Base-by-base conservation (phyloP, 768 basidiomycete species). In the Boletales sp. region DNA sequence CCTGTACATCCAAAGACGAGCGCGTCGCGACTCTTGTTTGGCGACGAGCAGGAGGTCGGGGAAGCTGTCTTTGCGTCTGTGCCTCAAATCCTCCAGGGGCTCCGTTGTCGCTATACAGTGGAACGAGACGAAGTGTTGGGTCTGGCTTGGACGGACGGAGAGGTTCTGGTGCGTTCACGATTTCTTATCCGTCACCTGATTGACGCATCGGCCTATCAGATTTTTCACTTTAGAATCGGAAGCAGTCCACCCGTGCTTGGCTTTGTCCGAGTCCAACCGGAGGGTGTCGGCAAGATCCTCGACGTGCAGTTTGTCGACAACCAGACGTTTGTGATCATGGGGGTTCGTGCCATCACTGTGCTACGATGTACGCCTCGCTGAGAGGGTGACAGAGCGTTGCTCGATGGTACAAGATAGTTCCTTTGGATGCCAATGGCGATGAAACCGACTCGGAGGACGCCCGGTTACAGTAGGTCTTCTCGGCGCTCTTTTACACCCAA, bases 61-160 rank as follows among this genome's bases (percentile, higher is more conserved):
- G 48, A 49, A 29, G 45, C 48, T 10, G 37, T 50, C 3, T 62
- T 56, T 45, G 57, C 59, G 34, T 57, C 65, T 29, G 2, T 18
- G 5, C 21, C 55, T 34, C 21, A 21, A 32, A 29, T 10, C 27
- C n/a, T 62, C 19, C 42, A 43, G 45, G 64, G 64, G 6, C 37
- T 66, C 35, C 50, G 53, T 14, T 41, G 52, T 43, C 55, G 48
- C 36, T 67, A 67, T 48, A 48, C 46, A 24, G 52, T 61, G 8
- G 44, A 54, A 13, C 57, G 50, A 18, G 67, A 62, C 37, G 67
- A 54, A 17, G 50, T 78, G 8, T 57, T 70, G 18, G 77, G 74
- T 1, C 48, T 81, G 18, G 69, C 67, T 13, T 84, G 83, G 83
- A 72, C 78, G 5, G 66, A 74, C 24, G 40, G 66, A 11, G 70